phyloP scores from a whole-genome alignment of 345 rosid species.

The Hibiscus syriacus region DNA sequence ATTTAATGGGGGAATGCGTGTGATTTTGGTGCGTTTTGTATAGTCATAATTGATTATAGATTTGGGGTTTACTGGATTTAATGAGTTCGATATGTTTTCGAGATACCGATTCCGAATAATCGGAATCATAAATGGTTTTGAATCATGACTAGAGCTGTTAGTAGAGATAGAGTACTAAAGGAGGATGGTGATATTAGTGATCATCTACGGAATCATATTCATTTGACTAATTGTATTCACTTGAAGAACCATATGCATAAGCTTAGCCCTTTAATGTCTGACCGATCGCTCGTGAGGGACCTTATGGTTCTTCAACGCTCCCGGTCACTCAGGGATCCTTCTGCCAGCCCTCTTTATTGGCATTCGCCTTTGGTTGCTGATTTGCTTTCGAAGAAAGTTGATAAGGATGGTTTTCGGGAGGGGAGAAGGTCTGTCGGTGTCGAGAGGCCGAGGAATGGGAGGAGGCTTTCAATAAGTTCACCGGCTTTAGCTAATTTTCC shows the following conservation, averaged over 20 bases:
- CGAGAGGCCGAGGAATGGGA: slow-evolving; percentile 45
- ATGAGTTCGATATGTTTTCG: slow-evolving; percentile 31
- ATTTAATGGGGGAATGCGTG: not conserved
- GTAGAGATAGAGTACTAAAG: slow-evolving; percentile 59
- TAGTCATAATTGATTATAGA: not conserved
- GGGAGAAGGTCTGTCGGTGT: slow-evolving; percentile 61
- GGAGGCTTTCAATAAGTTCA: slow-evolving; percentile 54
- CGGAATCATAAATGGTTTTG: slow-evolving; percentile 23
- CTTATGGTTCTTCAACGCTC: slow-evolving; percentile 85
- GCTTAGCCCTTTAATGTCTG: slow-evolving; percentile 70
- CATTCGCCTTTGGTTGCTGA: slow-evolving; percentile 65
- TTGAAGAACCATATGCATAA: slow-evolving; percentile 98
- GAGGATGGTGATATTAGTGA: slow-evolving; percentile 90
- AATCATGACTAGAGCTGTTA: slow-evolving; percentile 75
- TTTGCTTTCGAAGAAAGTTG: slow-evolving; percentile 52
- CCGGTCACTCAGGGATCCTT: slow-evolving; percentile 84
- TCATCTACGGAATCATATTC: slow-evolving; percentile 93
- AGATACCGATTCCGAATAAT: slow-evolving; percentile 7
- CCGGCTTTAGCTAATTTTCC: slow-evolving; percentile 43
- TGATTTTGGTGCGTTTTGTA: not conserved
- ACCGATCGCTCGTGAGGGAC: slow-evolving; percentile 83
- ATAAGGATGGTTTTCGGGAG: slow-evolving; percentile 37
- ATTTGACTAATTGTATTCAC: slow-evolving; percentile 93
- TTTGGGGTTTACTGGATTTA: slow-evolving; percentile 6
- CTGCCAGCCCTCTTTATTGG: slow-evolving; percentile 81